Evolutionary conservation across 2,329 filamentous ascomycete species (phyloP), one percentile per base, ranked within the genome.

Genomic region (Paraconiothyrium sp.): DNA sequence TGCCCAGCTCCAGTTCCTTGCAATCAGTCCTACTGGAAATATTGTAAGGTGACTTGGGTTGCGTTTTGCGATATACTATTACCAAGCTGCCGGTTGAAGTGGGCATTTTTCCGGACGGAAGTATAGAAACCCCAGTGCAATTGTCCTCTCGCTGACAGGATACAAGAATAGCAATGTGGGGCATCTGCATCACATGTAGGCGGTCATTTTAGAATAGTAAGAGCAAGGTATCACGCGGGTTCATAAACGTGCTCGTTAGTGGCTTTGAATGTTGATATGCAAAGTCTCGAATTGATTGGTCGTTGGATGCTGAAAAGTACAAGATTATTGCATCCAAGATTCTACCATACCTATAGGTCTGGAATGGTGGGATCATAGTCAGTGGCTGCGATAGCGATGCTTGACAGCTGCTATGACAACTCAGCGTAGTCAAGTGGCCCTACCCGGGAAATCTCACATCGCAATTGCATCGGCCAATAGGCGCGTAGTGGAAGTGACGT

Each of bases 1-100:
- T 62, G 46, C 60, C 60, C 62, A 58, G 47, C 10, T 24, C 39
- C 59, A 58, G 57, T 57, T 54, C 24, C 43, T 44, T 49, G 54
- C 52, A 55, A 58, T 58, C 46, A 30, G 51, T 48, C 11, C 9
- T n/a, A 2, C n/a, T 39, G 41, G 43, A 47, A 54, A 57, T 39
- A 10, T 37, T 58, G 52, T 58, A 51, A 49, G 35, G 43, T 47
- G 27, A 39, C 2, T 14, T 37, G 9, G 2, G 37, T 39, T 49
- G 20, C 16, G 6, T 8, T 4, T 7, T 57, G 37, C 14, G 24
- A 16, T 20, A 30, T 44, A 32, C 50, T 32, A 43, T 41, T 41
- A 49, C 58, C 44, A 32, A 24, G 32, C 22, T 46, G 16, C 44
- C 50, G 58, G 58, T 43, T 52, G 39, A 58, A 44, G 51, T 54